Percentiles rank a stretch among this genome's conserved stretches.
Conservation (phyloP, 176 grass and related monocot species). For the Oryza brachyantha region DNA sequence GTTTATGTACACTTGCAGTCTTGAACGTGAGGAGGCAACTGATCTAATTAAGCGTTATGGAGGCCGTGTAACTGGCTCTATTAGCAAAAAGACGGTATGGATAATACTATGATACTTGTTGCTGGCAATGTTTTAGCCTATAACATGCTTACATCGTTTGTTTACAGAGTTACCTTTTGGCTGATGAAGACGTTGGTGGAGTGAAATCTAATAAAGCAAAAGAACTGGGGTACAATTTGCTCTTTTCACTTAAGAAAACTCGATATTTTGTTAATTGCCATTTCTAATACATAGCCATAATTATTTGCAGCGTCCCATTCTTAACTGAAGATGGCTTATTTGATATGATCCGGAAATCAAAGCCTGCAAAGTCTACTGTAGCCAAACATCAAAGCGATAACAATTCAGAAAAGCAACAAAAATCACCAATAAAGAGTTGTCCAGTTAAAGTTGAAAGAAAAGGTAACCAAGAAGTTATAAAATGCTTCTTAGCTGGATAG, state of each 20-base stretch:
- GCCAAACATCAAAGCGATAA: slow-evolving; percentile 50
- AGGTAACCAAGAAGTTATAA: slow-evolving; percentile 41
- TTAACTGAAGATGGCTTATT: slow-evolving; percentile 96
- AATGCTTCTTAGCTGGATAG: slow-evolving; percentile 20
- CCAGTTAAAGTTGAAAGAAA: slow-evolving; percentile 65
- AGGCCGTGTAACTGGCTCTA: slow-evolving; percentile 80
- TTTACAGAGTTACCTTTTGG: slow-evolving; percentile 86
- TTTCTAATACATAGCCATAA: slow-evolving; percentile 21
- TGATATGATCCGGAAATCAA: slow-evolving; percentile 91
- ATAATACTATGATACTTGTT: slow-evolving; percentile 4
- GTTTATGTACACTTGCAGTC: slow-evolving; percentile 48
- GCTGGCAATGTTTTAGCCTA: slow-evolving; percentile 13
- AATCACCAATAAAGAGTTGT: slow-evolving; percentile 53
- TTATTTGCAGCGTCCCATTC: slow-evolving; percentile 66
- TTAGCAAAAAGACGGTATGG: slow-evolving; percentile 96
- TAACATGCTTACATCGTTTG: slow-evolving; percentile 20
- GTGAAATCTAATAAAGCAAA: slow-evolving; percentile 93
- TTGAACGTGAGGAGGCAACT: slow-evolving; percentile 94
- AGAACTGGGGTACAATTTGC: slow-evolving; percentile 66
- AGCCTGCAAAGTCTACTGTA: slow-evolving; percentile 51
- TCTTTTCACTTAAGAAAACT: slow-evolving; percentile 20
- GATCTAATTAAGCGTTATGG: slow-evolving; percentile 96
- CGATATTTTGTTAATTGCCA: background rate
- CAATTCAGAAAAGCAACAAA: slow-evolving; percentile 49
- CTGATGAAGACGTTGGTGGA: slow-evolving; percentile 94